Evolutionary conservation across 352 stramenopile species (phyloP).

Genomic region (Phytopythium boreale): DNA sequence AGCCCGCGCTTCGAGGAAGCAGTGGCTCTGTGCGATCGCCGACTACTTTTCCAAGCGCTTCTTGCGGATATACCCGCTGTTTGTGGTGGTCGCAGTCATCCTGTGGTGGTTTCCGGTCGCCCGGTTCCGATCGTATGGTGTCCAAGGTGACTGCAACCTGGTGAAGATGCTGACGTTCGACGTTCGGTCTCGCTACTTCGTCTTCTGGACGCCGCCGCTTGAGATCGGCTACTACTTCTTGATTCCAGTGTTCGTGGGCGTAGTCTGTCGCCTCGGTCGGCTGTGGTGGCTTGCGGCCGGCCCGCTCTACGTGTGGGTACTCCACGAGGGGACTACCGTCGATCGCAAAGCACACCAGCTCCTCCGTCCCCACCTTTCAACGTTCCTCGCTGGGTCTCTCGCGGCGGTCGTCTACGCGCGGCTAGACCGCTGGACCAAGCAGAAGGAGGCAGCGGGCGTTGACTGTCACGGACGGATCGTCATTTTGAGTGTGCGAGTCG

Average conservation of each 20-base stretch:
- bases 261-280: conserved; percentile 18
- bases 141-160: conserved; percentile 26
- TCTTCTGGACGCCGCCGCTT: conserved; percentile 57
- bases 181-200: conserved; percentile 27
- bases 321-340: conserved; percentile 18
- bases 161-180: conserved; percentile 43
- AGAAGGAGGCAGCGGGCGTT: not conserved
- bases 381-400: conserved; percentile 42
- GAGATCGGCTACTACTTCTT: conserved; percentile 53
- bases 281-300: conserved; percentile 33
- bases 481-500: conserved; percentile 19
- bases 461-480: no score
- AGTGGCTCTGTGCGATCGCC: conserved; percentile 18
- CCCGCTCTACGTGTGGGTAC: conserved; percentile 26
- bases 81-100: conserved; percentile 17
- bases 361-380: conserved; percentile 27
- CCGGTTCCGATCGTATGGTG: no score
- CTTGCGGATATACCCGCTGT: conserved; percentile 33
- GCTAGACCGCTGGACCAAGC: conserved; percentile 18
- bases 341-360: no score
- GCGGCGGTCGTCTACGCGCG: conserved; percentile 32
- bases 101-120: conserved; percentile 24
- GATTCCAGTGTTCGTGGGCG: conserved; percentile 30
- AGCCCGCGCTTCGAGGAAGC: no score
- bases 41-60: conserved; percentile 42